A percentile compares a stretch with the other conserved stretches of the same genome.
phyloP scores from a whole-genome alignment of 495 filamentous ascomycete genomes.

The Polyplosphaeria fusca region DNA sequence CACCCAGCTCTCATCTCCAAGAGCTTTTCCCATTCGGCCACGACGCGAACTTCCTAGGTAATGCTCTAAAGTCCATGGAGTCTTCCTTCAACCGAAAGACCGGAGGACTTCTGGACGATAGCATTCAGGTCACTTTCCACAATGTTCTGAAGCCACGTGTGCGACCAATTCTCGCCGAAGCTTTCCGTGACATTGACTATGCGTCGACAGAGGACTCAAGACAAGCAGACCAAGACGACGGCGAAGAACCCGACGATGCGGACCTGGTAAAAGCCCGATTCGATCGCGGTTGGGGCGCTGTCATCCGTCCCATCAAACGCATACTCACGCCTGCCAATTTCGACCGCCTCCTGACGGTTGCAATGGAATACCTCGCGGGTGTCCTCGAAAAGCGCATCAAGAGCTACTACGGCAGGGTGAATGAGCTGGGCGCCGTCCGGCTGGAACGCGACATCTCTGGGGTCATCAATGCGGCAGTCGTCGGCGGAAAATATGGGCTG shows the following conservation, averaged over 20 bases:
- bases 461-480: constrained; percentile 71
- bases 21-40: constrained; percentile 74
- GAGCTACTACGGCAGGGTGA: constrained; percentile 77
- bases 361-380: constrained; percentile 67
- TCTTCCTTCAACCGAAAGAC: constrained; percentile 70
- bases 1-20: constrained; percentile 44
- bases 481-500: constrained; percentile 72
- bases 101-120: constrained; percentile 76
- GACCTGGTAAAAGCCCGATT: constrained; percentile 69
- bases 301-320: constrained; percentile 79
- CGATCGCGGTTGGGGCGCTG: constrained; percentile 73
- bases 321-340: constrained; percentile 73
- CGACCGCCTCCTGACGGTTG: constrained; percentile 65
- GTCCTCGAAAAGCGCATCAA: constrained; percentile 88
- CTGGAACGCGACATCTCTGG: constrained; percentile 86
- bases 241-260: constrained; percentile 34
- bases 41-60: constrained; percentile 64
- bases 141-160: constrained; percentile 83
- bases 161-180: constrained; percentile 77
- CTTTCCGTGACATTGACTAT: constrained; percentile 92
- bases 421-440: constrained; percentile 76
- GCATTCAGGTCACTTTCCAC: constrained; percentile 78
- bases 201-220: constrained; percentile 44
- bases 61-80: constrained; percentile 65
- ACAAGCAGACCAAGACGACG: constrained; percentile 40